Evolutionary conservation across 2,329 filamentous ascomycete genomes (phyloP).

Genomic region (Myriangium duriaei): DNA sequence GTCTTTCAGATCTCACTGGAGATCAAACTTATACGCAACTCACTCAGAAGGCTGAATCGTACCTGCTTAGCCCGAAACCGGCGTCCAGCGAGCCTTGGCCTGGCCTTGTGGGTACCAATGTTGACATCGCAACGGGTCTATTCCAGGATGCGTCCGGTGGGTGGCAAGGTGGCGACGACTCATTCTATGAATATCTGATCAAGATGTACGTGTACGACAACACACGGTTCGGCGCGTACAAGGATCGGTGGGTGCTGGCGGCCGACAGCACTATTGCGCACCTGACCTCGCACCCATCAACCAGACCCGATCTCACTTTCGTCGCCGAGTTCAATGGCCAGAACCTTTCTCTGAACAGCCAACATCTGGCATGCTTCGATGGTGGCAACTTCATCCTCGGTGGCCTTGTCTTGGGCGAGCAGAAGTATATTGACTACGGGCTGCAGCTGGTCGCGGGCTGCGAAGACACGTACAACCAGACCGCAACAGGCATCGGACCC

Average conservation of each 20-base stretch:
- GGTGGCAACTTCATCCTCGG: slow-evolving; percentile 79
- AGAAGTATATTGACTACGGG: slow-evolving; percentile 62
- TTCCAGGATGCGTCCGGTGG: slow-evolving; percentile 58
- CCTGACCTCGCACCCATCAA: slow-evolving; percentile 54
- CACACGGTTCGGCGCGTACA: slow-evolving; percentile 49
- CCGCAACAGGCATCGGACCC: slow-evolving; percentile 63
- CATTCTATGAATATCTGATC: slow-evolving; percentile 80
- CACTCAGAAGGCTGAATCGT: slow-evolving; percentile 53
- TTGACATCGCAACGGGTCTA: slow-evolving; percentile 51
- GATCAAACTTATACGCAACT: slow-evolving; percentile 54
- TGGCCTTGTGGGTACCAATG: slow-evolving; percentile 57
- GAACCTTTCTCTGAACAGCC: slow-evolving; percentile 25
- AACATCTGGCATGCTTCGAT: slow-evolving; percentile 62
- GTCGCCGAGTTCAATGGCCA: slow-evolving; percentile 45
- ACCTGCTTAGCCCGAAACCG: slow-evolving; percentile 54
- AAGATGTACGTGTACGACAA: slow-evolving; percentile 82
- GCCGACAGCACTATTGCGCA: slow-evolving; percentile 64
- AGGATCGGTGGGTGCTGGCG: slow-evolving; percentile 59
- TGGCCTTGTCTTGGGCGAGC: slow-evolving; percentile 53
- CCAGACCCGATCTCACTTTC: slow-evolving; percentile 60
- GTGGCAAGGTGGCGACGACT: slow-evolving; percentile 67
- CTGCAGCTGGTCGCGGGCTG: slow-evolving; percentile 60
- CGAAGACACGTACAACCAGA: slow-evolving; percentile 58
- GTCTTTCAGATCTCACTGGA: slow-evolving; percentile 61
- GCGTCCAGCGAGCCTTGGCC: slow-evolving; percentile 57